These are phyloP conservation scores for Spinacia oleracea DNA, from an alignment of 179 eudicot species.

Conservation along the genomic window DNA sequence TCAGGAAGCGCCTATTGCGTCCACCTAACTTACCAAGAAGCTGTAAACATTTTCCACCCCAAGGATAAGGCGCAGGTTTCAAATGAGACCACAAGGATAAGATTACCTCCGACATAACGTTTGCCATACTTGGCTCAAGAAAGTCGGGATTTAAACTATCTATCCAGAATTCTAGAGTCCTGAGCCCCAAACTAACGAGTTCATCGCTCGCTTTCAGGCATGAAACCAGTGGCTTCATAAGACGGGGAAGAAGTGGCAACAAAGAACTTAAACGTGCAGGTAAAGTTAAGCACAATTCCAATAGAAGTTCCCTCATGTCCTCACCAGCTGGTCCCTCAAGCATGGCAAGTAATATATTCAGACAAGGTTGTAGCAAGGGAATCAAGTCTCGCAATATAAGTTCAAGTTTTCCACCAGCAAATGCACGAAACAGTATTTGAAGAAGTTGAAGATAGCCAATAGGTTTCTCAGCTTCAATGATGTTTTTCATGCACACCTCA, in stretches of 20 bases:
- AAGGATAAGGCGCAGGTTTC: slow-evolving; percentile 88
- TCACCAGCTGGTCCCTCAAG: slow-evolving; percentile 96
- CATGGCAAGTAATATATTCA: slow-evolving; percentile 93
- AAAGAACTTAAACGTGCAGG: slow-evolving; percentile 96
- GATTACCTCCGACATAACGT: slow-evolving; percentile 94
- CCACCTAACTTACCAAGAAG: slow-evolving; percentile 99
- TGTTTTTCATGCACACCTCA: slow-evolving; percentile 94
- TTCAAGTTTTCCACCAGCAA: slow-evolving; percentile 94
- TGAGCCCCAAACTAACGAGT: slow-evolving; percentile 81
- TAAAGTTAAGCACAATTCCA: slow-evolving; percentile 87
- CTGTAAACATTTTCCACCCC: slow-evolving; percentile 93
- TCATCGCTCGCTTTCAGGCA: slow-evolving; percentile 87
- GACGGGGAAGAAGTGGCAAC: slow-evolving; percentile 89
- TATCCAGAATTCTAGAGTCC: slow-evolving; percentile 97
- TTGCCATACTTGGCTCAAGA: slow-evolving; percentile 99
- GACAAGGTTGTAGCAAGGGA: slow-evolving; percentile 78
- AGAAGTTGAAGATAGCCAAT: slow-evolving; percentile 94
- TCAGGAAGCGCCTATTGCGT: slow-evolving; percentile 92
- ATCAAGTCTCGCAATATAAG: slow-evolving; percentile 82
- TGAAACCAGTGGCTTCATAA: slow-evolving; percentile 94
- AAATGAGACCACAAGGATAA: slow-evolving; percentile 96
- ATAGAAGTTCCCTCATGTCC: slow-evolving; percentile 85
- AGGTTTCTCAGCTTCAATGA: slow-evolving; percentile 85
- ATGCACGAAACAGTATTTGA: slow-evolving; percentile 91
- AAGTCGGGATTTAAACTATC: slow-evolving; percentile 99